Percentiles rank a stretch among this genome's conserved stretches.
Evolutionary conservation across 2,329 filamentous ascomycete species (phyloP).

Genomic region (Fusarium vanettenii): DNA sequence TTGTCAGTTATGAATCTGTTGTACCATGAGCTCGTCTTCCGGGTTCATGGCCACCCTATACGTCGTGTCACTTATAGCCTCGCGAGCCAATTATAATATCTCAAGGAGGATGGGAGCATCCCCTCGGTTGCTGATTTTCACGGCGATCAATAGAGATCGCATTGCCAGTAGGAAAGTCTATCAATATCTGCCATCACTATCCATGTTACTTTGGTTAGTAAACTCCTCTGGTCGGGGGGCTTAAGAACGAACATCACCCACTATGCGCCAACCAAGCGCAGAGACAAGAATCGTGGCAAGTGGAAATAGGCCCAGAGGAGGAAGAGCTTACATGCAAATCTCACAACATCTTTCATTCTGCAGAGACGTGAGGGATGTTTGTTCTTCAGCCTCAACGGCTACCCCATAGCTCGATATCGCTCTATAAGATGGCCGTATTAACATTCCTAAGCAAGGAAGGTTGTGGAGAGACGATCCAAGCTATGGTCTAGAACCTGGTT

Average conservation of each 20-base stretch:
- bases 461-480: background rate
- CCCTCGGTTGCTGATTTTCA: constrained; percentile 15
- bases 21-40: constrained; percentile 11
- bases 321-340: background rate
- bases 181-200: background rate
- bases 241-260: too few relatives aligned
- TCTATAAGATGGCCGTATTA: background rate
- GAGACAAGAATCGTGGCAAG: background rate
- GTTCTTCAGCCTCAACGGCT: background rate
- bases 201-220: background rate
- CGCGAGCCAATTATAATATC: constrained; percentile 23
- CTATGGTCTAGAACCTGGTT: background rate
- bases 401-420: background rate
- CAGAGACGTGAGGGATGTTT: background rate
- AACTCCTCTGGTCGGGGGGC: constrained; percentile 7
- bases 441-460: background rate
- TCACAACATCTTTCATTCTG: background rate
- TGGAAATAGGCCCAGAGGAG: too few relatives aligned
- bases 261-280: background rate
- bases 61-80: constrained; percentile 26
- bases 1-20: constrained; percentile 18
- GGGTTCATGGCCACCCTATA: constrained; percentile 10
- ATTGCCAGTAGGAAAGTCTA: constrained; percentile 24
- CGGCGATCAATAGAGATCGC: constrained; percentile 17
- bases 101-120: constrained; percentile 32